phyloP scores from a whole-genome alignment of 2,329 filamentous ascomycete genomes.

The Cordyceps tenuipes region DNA sequence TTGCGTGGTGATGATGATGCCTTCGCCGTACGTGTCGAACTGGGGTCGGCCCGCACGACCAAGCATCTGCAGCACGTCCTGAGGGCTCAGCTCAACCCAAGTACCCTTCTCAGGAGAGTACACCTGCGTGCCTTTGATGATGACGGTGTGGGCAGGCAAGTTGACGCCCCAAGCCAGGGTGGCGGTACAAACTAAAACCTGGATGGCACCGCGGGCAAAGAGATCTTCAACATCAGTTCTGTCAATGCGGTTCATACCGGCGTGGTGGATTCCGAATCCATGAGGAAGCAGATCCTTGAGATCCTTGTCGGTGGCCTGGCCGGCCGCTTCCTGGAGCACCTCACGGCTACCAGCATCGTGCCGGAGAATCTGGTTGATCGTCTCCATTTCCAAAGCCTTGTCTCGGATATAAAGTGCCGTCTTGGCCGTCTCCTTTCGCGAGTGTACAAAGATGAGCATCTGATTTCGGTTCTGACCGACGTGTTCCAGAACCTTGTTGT shows the following conservation, averaged over 20 bases:
- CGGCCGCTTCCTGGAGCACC: conserved; percentile 76
- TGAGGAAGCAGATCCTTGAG: conserved; percentile 93
- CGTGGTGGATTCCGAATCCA: conserved; percentile 96
- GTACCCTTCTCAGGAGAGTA: conserved; percentile 98
- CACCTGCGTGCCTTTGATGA: conserved; percentile 97
- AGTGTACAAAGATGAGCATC: conserved; percentile 99
- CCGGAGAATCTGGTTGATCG: conserved; percentile 89
- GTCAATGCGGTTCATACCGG: conserved; percentile 93
- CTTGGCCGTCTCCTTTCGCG: conserved; percentile 95
- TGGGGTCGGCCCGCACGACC: conserved; percentile 94
- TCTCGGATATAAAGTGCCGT: conserved; percentile 94
- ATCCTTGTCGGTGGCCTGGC: conserved; percentile 73
- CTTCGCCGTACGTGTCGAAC: conserved; percentile 95
- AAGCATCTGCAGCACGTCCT: conserved; percentile 97
- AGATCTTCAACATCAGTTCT: conserved; percentile 91
- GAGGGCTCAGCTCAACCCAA: conserved; percentile 95
- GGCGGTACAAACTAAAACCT: conserved; percentile 93
- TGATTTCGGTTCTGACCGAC: conserved; percentile 89
- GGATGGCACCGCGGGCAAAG: conserved; percentile 82
- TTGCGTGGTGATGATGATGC: conserved; percentile 97
- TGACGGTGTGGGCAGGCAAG: conserved; percentile 91
- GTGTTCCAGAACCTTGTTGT: conserved; percentile 94
- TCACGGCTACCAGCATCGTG: conserved; percentile 88
- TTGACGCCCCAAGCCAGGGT: conserved; percentile 99
- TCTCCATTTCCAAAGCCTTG: conserved; percentile 94